Conservation (phyloP, 2,329 filamentous ascomycete species). For the Penicillium sp. region DNA sequence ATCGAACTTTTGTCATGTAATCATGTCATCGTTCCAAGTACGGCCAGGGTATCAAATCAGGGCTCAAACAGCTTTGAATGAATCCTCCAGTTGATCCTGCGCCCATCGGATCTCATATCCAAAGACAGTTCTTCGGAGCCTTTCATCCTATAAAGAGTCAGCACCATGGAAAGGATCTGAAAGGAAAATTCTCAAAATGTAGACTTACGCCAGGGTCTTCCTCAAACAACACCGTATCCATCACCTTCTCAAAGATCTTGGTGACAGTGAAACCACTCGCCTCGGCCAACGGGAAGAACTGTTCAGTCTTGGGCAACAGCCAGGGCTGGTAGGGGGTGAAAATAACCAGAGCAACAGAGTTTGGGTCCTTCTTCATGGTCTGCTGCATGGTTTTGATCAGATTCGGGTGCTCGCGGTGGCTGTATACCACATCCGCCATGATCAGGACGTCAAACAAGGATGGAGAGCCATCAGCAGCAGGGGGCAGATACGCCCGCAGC, state of each 20-base stretch:
- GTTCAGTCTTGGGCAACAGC: constrained; percentile 79
- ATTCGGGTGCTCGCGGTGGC: constrained; percentile 80
- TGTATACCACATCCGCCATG: constrained; percentile 85
- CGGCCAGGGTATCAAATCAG: constrained; percentile 10
- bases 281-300: constrained; percentile 76
- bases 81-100: constrained; percentile 26
- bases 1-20: constrained; percentile 11
- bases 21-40: constrained; percentile 10
- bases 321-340: constrained; percentile 94
- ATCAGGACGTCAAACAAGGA: constrained; percentile 74
- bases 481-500: constrained; percentile 58
- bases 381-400: constrained; percentile 68
- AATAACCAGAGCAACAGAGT: constrained; percentile 74
- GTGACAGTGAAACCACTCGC: constrained; percentile 71
- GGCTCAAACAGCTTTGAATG: constrained; percentile 7
- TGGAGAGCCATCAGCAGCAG: constrained; percentile 57
- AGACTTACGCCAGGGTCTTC: constrained; percentile 70
- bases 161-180: not conserved
- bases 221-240: constrained; percentile 87
- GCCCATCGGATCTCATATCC: constrained; percentile 71
- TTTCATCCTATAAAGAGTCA: constrained; percentile 59
- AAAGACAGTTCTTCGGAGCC: constrained; percentile 76
- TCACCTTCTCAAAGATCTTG: constrained; percentile 74
- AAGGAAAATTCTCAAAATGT: not conserved
- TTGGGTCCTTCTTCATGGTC: constrained; percentile 58